phyloP scores from a whole-genome alignment of 2,329 filamentous ascomycete species.

The Elsinoe arachidis region DNA sequence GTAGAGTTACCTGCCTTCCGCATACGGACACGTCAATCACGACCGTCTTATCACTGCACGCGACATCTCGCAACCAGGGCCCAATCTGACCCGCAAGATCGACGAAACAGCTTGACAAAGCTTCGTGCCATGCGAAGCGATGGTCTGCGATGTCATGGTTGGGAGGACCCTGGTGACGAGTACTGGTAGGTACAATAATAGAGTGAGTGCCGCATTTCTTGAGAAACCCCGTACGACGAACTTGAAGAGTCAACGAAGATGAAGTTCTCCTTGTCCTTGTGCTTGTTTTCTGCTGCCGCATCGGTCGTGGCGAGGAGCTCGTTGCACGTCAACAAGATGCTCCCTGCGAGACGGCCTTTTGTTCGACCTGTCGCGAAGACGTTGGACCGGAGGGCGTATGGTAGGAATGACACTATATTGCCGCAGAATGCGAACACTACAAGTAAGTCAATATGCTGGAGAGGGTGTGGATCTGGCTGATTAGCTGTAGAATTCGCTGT shows the following conservation, averaged over 20 bases:
- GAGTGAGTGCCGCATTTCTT: no score
- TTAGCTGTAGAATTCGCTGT: slow-evolving; percentile 16
- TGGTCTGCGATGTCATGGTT: neutral
- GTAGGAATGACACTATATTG: slow-evolving; percentile 25
- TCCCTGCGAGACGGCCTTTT: slow-evolving; percentile 14
- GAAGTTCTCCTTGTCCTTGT: slow-evolving; percentile 8
- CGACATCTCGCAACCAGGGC: neutral
- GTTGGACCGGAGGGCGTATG: slow-evolving; percentile 7
- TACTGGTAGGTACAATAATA: neutral
- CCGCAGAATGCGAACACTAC: slow-evolving; percentile 35
- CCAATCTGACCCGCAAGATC: neutral
- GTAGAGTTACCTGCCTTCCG: slow-evolving; percentile 2
- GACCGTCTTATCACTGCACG: neutral
- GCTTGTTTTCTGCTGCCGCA: slow-evolving; percentile 10
- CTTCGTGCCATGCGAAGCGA: neutral
- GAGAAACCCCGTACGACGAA: no score
- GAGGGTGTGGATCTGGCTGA: neutral
- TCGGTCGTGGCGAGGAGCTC: slow-evolving; percentile 17
- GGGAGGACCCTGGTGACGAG: neutral
- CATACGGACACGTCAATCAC: neutral
- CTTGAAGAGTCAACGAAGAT: neutral
- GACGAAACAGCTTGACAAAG: slow-evolving; percentile 2
- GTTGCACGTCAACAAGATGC: slow-evolving; percentile 22
- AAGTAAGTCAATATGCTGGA: slow-evolving; percentile 24
- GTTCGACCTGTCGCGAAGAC: slow-evolving; percentile 1